A percentile compares a stretch with the other conserved stretches of the same genome.
phyloP scores from a whole-genome alignment of 768 basidiomycete species.

The Pulveroboletus sp. region DNA sequence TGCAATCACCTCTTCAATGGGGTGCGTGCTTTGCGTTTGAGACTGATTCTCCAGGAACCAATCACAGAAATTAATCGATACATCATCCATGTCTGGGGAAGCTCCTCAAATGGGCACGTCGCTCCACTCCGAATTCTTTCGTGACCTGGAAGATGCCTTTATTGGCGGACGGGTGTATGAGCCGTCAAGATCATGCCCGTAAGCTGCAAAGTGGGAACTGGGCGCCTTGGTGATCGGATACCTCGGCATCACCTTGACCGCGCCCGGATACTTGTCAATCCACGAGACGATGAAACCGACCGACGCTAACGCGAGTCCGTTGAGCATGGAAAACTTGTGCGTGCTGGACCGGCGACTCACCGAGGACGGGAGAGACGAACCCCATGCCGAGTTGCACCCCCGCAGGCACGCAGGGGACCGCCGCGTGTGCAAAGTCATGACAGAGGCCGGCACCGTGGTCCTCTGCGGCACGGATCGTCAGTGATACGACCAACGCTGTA shows the following conservation, averaged over 20 bases:
- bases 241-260: conserved; percentile 20
- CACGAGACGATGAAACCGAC: conserved; percentile 23
- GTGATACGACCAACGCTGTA: conserved; percentile 16
- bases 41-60: conserved; percentile 10
- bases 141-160: conserved; percentile 3
- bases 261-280: conserved; percentile 29
- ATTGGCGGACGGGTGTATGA: conserved; percentile 12
- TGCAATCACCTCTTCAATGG: background rate
- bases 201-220: conserved; percentile 25
- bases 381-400: conserved; percentile 27
- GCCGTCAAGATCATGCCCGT: conserved; percentile 22
- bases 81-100: background rate
- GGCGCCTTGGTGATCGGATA: conserved; percentile 31
- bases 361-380: conserved; percentile 24
- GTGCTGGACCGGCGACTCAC: conserved; percentile 25
- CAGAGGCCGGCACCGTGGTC: conserved; percentile 20
- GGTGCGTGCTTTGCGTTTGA: background rate
- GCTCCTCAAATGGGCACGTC: conserved; percentile 20
- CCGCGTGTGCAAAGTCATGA: conserved; percentile 26
- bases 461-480: conserved; percentile 30
- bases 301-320: conserved; percentile 10
- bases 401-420: conserved; percentile 20
- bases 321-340: background rate
- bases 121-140: conserved; percentile 19
- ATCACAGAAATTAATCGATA: conserved; percentile 3